Percentiles rank a stretch among this genome's conserved stretches.
Conservation (phyloP, 2,329 filamentous ascomycete species). For the Lachnellula suecica region DNA sequence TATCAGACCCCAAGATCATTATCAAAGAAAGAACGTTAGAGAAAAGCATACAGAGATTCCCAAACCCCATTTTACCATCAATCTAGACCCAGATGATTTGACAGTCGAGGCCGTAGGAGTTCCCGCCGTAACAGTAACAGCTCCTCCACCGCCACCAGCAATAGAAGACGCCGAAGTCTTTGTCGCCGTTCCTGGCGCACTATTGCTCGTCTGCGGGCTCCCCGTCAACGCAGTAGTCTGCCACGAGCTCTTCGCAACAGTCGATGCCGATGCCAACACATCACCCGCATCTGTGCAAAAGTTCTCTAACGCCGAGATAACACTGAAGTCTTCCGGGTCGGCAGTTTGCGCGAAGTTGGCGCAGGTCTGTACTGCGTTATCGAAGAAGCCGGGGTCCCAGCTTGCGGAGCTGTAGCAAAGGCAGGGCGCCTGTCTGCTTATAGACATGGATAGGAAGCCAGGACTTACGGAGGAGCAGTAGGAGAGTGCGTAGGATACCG, state of each 20-base stretch:
- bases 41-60: background rate
- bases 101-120: background rate
- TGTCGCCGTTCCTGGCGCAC: background rate
- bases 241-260: background rate
- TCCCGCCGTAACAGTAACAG: background rate
- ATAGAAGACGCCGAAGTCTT: background rate
- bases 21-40: background rate
- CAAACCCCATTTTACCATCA: background rate
- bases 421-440: slow-evolving; percentile 8
- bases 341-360: slow-evolving; percentile 11
- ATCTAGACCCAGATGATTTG: background rate
- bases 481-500: background rate
- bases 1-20: too few relatives aligned
- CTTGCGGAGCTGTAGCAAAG: slow-evolving; percentile 8
- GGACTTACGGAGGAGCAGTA: slow-evolving; percentile 1
- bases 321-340: slow-evolving; percentile 3
- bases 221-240: background rate
- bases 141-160: background rate
- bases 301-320: slow-evolving; percentile 3
- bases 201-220: background rate
- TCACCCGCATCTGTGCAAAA: slow-evolving; percentile 25
- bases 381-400: slow-evolving; percentile 10
- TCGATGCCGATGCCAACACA: slow-evolving; percentile 23
- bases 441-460: slow-evolving; percentile 2
- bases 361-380: slow-evolving; percentile 6